These are phyloP conservation scores for Stachybotrys echinatus DNA, from an alignment of 2,329 filamentous ascomycete genomes.

Conservation along the genomic window DNA sequence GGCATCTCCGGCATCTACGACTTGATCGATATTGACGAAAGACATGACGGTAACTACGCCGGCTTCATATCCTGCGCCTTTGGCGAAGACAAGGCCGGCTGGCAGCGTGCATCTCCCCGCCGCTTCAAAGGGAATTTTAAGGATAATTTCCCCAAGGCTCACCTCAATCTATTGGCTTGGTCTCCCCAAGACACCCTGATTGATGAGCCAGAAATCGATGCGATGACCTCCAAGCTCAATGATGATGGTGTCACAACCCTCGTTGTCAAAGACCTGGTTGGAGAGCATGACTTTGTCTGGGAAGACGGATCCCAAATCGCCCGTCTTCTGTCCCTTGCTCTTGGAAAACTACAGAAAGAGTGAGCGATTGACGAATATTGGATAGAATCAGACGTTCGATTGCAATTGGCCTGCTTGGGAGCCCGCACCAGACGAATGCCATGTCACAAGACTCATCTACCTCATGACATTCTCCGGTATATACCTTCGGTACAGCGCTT, in stretches of 20 bases:
- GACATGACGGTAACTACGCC: slow-evolving; percentile 43
- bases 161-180: slow-evolving; percentile 35
- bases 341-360: slow-evolving; percentile 6
- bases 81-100: slow-evolving; percentile 42
- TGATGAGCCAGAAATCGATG: slow-evolving; percentile 53
- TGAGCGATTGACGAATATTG: neutral
- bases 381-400: too few species aligned
- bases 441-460: too few species aligned
- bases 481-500: neutral
- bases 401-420: too few species aligned
- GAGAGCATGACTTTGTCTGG: slow-evolving; percentile 61
- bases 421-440: too few species aligned
- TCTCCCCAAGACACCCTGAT: slow-evolving; percentile 44
- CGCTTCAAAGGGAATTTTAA: slow-evolving; percentile 35
- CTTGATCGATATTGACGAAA: slow-evolving; percentile 45
- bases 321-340: slow-evolving; percentile 32
- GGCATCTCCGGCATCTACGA: slow-evolving; percentile 65
- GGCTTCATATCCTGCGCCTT: slow-evolving; percentile 58
- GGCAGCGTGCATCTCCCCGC: slow-evolving; percentile 53
- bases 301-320: slow-evolving; percentile 52
- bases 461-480: neutral
- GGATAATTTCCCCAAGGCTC: slow-evolving; percentile 27
- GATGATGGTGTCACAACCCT: slow-evolving; percentile 27
- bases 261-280: slow-evolving; percentile 39
- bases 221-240: slow-evolving; percentile 44